Evolutionary conservation across 2,329 filamentous ascomycete species (phyloP), one percentile per base, ranked within the genome.

Genomic region (Talaromyces sp.): DNA sequence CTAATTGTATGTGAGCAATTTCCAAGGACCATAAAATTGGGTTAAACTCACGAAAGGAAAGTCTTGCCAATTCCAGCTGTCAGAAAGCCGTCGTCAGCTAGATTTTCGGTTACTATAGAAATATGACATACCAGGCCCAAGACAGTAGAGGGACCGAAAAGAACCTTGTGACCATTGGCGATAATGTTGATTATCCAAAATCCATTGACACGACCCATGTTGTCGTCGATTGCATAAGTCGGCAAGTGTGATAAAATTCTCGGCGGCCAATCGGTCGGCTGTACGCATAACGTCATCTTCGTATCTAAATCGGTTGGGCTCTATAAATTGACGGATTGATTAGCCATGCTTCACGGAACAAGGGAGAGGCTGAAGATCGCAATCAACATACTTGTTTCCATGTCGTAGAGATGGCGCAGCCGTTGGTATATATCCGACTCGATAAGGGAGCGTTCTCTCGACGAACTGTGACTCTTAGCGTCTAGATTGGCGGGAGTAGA

Each of bases 31-130:
- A 23, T 2, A n/a, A 28, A 31, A 37, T 6, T n/a, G n/a, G n/a
- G 8, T 28, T n/a, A 11, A 21, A 69, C 72, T 66, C 31, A 73
- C 72, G 71, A 65, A n/a, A 74, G 61, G 58, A 74, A 74, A 0
- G 70, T 73, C 46, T 73, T 73, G 0, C 70, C 71, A 12, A 66
- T 71, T n/a, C 72, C 72, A 39, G 72, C 72, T 73, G 44, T 23
- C 6, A 25, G 58, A 25, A 48, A 42, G n/a, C n/a, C n/a, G n/a
- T n/a, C n/a, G 21, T 56, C 8, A 54, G 42, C 55, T 4, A 50
- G 57, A n/a, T n/a, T n/a, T n/a, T n/a, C n/a, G n/a, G n/a, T n/a
- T n/a, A n/a, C n/a, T n/a, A n/a, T n/a, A n/a, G n/a, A n/a, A n/a
- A n/a, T n/a, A n/a, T n/a, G n/a, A n/a, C 69, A 60, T 64, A 73